Evolutionary conservation across 495 filamentous ascomycete genomes (phyloP), one percentile per base, ranked within the genome.

Genomic region (Trichoderma asperelloides): DNA sequence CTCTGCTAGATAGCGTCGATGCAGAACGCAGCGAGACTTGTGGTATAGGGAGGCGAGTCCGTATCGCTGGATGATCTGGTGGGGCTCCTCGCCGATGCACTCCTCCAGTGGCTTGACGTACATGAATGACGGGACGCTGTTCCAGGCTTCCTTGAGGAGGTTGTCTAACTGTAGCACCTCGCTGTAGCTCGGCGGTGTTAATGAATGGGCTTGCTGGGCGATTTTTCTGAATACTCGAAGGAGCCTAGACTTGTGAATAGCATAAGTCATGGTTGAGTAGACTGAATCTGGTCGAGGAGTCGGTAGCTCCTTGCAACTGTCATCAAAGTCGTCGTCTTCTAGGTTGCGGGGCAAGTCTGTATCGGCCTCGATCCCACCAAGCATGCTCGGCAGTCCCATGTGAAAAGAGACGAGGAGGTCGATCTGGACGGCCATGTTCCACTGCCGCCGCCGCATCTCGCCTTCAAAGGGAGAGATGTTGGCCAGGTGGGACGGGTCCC

Each of bases 21-120:
- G 91, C 33, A 93, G 78, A 16, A 93, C 85, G 62, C 86, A 88
- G 37, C 89, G 83, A n/a, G 83, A 79, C 71, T 91, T 92, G 67
- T 90, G 84, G 70, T 89, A 92, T 18, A 92, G 76, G 5, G 92
- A 74, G 15, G 88, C 86, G n/a, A 93, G 75, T 1, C 84, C 87
- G 69, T 88, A 89, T 2, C 90, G 84, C 67, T 89, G 86, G 72
- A 90, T 87, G 65, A 92, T 85, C 4, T 87, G 69, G 7, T 82
- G 78, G 3, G 87, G 81, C 2, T 87, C 78, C 68, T 93, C 89
- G 11, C 80, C 79, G 30, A 88, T 76, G n/a, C 80, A 86, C 65
- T 91, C 84, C 12, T 84, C 79, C 30, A 89, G 78, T 0, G 84
- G 80, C 16, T 81, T 82, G 39, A 89, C 77, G 51, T 79, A 79